phyloP scores from a whole-genome alignment of 345 rosid species.

The Rhodamnia argentea region DNA sequence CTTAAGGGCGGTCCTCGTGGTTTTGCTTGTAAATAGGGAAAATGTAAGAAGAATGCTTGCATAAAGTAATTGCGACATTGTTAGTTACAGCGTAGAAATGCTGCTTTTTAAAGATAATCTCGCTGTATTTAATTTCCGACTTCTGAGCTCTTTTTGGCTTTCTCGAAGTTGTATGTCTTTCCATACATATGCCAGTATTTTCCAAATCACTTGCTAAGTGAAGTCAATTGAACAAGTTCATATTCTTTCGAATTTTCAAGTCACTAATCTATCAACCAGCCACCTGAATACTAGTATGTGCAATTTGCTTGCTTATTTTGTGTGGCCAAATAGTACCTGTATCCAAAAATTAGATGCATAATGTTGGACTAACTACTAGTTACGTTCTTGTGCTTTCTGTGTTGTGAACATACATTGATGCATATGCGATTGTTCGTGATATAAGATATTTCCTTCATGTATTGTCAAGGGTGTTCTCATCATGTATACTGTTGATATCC shows the following conservation, averaged over 20 bases:
- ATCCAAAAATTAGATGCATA: background rate
- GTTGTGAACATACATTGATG: background rate
- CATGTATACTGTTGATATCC: background rate
- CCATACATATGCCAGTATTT: background rate
- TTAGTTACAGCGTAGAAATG: background rate
- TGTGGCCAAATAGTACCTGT: background rate
- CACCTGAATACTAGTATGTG: background rate
- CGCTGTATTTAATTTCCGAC: background rate
- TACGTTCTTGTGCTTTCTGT: background rate
- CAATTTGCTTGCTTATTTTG: background rate
- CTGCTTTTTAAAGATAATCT: background rate
- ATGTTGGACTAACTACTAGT: background rate
- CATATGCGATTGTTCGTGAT: background rate
- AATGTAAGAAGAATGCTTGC: background rate
- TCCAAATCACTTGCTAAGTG: background rate
- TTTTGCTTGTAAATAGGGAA: background rate
- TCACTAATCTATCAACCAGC: background rate
- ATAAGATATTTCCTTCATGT: background rate
- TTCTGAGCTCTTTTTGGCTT: background rate
- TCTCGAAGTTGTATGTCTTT: background rate
- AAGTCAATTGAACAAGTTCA: background rate
- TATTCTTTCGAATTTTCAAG: background rate
- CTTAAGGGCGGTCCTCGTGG: background rate
- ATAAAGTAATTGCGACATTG: background rate
- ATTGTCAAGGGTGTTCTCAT: background rate